phyloP scores from a whole-genome alignment of 129 eudicot species.

The Lonicera japonica region DNA sequence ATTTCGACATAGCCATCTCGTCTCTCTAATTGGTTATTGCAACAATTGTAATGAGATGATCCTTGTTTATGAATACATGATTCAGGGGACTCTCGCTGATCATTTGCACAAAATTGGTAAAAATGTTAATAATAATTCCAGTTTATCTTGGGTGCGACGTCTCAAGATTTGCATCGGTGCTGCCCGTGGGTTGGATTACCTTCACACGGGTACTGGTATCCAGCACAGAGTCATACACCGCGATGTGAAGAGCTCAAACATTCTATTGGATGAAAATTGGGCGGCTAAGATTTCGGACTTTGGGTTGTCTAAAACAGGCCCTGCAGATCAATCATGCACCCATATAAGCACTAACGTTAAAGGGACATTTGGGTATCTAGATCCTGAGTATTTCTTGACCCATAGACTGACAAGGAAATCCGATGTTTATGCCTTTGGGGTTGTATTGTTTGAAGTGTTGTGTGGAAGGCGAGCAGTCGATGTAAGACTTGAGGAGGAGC shows the following conservation, averaged over 20 bases:
- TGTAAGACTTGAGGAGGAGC: conserved; percentile 35
- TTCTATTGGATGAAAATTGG: conserved; percentile 29
- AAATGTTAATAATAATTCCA: background rate
- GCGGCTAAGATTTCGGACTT: conserved; percentile 34
- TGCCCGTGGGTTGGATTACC: conserved; percentile 37
- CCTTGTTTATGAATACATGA: conserved; percentile 39
- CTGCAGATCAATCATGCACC: conserved; percentile 21
- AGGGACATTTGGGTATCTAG: conserved; percentile 35
- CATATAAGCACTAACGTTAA: conserved; percentile 36
- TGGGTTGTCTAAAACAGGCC: conserved; percentile 30
- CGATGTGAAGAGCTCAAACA: conserved; percentile 37
- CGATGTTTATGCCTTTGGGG: conserved; percentile 53
- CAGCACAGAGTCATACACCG: conserved; percentile 37
- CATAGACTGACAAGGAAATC: conserved; percentile 33
- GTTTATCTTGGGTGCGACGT: conserved; percentile 39
- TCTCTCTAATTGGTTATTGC: conserved; percentile 34
- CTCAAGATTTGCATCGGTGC: conserved; percentile 38
- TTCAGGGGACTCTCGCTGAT: conserved; percentile 29
- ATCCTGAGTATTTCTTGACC: conserved; percentile 37
- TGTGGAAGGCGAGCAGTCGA: conserved; percentile 56
- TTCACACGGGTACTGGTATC: conserved; percentile 30
- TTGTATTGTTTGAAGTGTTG: conserved; percentile 44
- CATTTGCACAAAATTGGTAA: conserved; percentile 23
- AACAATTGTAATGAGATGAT: conserved; percentile 30
- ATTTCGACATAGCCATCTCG: conserved; percentile 38